phyloP scores from a whole-genome alignment of 306 rosid genomes.

The Lotus japonicus region DNA sequence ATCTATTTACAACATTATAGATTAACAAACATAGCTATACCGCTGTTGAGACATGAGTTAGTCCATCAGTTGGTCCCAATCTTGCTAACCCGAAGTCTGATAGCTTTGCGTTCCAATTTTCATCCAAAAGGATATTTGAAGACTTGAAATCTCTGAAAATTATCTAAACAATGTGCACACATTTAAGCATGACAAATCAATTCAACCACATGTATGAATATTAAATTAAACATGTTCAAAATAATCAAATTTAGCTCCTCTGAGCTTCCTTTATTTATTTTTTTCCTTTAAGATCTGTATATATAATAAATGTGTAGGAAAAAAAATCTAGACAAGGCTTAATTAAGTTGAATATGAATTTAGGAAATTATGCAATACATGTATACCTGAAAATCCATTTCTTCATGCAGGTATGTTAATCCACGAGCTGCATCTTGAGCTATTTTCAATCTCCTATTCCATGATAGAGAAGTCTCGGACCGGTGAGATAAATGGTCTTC shows the following conservation, averaged over 20 bases:
- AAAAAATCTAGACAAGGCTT: slow-evolving; percentile 1
- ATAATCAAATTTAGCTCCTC: slow-evolving; percentile 6
- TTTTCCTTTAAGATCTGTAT: background rate
- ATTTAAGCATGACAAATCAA: slow-evolving; percentile 12
- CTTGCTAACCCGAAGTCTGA: slow-evolving; percentile 98
- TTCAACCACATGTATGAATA: background rate
- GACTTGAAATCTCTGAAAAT: slow-evolving; percentile 98
- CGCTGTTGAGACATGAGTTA: slow-evolving; percentile 96
- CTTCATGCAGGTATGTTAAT: slow-evolving; percentile 79
- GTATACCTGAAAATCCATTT: slow-evolving; percentile 86
- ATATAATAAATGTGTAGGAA: background rate
- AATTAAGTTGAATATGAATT: background rate
- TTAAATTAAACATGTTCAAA: background rate
- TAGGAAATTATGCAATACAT: slow-evolving; percentile 20
- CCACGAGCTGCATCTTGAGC: slow-evolving; percentile 97
- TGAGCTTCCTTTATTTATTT: background rate
- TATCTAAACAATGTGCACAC: slow-evolving; percentile 43
- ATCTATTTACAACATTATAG: slow-evolving; percentile 4
- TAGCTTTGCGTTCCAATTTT: slow-evolving; percentile 92
- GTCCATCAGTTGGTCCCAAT: slow-evolving; percentile 90
- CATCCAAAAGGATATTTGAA: slow-evolving; percentile 90
- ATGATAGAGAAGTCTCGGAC: slow-evolving; percentile 59
- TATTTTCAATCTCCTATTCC: slow-evolving; percentile 76
- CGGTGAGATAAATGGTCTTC: slow-evolving; percentile 72
- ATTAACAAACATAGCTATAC: slow-evolving; percentile 40